Evolutionary conservation across 306 rosid species (phyloP).

Genomic region (Vigna hirtella): DNA sequence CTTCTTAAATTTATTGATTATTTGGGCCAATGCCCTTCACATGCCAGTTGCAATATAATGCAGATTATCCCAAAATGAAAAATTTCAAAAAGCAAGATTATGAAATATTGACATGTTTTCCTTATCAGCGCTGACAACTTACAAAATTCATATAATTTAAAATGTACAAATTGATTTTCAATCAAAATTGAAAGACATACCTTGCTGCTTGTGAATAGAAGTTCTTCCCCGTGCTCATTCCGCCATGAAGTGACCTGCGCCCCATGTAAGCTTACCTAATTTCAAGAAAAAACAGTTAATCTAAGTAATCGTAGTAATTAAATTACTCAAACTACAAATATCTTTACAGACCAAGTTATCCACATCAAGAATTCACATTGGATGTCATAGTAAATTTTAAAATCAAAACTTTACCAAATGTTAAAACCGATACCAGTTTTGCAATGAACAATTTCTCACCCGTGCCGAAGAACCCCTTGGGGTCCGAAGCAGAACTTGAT

Average conservation of each 20-base stretch:
- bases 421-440: slow-evolving; percentile 13
- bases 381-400: slow-evolving; percentile 4
- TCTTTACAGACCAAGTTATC: slow-evolving; percentile 20
- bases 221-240: slow-evolving; percentile 88
- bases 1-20: slow-evolving; percentile 26
- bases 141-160: slow-evolving; percentile 16
- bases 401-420: slow-evolving; percentile 19
- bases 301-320: slow-evolving; percentile 10
- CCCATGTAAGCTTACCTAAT: slow-evolving; percentile 89
- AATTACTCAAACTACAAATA: slow-evolving; percentile 10
- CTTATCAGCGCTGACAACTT: slow-evolving; percentile 1
- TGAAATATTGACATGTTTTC: slow-evolving; percentile 33
- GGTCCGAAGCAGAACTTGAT: slow-evolving; percentile 73
- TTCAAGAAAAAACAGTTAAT: slow-evolving; percentile 42
- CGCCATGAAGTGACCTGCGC: slow-evolving; percentile 95
- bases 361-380: slow-evolving; percentile 22
- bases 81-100: slow-evolving; percentile 1
- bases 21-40: slow-evolving; percentile 6
- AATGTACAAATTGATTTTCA: background rate
- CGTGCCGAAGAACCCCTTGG: slow-evolving; percentile 76
- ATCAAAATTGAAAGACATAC: slow-evolving; percentile 43
- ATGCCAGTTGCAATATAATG: background rate
- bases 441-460: slow-evolving; percentile 60
- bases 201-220: slow-evolving; percentile 92
- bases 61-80: slow-evolving; percentile 24